These are phyloP conservation scores for Heracleum sosnowskyi DNA, from an alignment of 129 eudicot species.

Conservation along the genomic window DNA sequence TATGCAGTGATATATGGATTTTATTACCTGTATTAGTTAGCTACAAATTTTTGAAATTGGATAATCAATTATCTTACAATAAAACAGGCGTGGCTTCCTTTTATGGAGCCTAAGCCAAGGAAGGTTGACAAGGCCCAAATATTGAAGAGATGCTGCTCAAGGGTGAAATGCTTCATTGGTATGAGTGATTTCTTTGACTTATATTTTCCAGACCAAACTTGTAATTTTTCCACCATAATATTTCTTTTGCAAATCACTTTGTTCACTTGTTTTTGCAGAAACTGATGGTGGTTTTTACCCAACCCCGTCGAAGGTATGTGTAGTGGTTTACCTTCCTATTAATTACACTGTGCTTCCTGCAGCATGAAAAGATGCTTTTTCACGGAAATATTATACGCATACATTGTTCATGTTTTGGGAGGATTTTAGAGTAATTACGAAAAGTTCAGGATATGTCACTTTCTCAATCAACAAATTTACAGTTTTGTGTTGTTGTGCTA, in stretches of 20 bases:
- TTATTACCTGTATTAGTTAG: not conserved
- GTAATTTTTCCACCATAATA: not conserved
- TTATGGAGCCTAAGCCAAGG: slow-evolving; percentile 62
- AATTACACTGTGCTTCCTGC: not conserved
- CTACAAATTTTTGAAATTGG: not conserved
- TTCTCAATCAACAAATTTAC: not conserved
- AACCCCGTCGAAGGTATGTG: slow-evolving; percentile 66
- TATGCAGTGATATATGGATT: not conserved
- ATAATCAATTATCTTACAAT: not conserved
- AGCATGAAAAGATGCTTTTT: not conserved
- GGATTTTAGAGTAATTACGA: not conserved
- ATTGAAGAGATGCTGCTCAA: slow-evolving; percentile 49
- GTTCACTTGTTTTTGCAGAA: slow-evolving; percentile 39
- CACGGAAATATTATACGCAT: no score
- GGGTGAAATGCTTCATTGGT: slow-evolving; percentile 93
- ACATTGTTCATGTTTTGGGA: no score
- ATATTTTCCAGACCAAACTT: not conserved
- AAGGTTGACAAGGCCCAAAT: slow-evolving; percentile 46
- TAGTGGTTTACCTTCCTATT: not conserved
- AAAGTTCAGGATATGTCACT: not conserved
- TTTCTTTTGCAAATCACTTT: not conserved
- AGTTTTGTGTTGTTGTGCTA: not conserved
- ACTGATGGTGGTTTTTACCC: slow-evolving; percentile 91
- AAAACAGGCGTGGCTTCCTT: slow-evolving; percentile 63
- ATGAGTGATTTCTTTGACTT: slow-evolving; percentile 6